Base-by-base conservation (phyloP, 768 basidiomycete genomes). In the Xerocomus brunneocitrinus region DNA sequence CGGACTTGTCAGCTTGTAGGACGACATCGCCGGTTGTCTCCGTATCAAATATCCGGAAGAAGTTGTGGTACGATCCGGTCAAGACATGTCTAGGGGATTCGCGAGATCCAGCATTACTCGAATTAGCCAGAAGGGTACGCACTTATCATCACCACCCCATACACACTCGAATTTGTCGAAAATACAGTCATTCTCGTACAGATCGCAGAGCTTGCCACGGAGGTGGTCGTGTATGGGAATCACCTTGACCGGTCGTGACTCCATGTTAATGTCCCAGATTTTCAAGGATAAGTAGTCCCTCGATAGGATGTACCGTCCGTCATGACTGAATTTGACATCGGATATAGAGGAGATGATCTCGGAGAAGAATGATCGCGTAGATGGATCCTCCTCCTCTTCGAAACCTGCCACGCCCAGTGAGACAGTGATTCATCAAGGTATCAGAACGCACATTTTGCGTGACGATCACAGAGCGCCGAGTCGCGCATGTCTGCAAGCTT, bases 251-350 rank as follows among this genome's bases (percentile, higher is more conserved):
- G 97, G 97, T 62, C 88, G 83, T 58, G 84, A 86, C 73, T 99
- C 97, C 95, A 98, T 98, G 72, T 97, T 97, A 73, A 98, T 82
- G 72, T 99, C 97, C 97, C 97, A 99, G 67, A 99, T 95, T 79
- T 98, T 98, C 63, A 99, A 77, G 50, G 95, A 95, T 32, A 99
- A 77, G 72, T 98, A 99, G 75, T 99, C 97, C 56, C 97, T 84
- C 51, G 94, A 90, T 41, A 99, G 80, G 66, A 98, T 97, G 74
- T 95, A 97, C 57, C 94, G 85, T 5, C 97, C 97, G 66, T 98
- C 97, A 52, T 87, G 87, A 60, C 94, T 97, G 78, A 99, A 99
- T 73, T 98, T 97, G 72, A 99, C 95, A 72, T 99, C 97, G 45
- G 95, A 98, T 66, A 99, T 98, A 32, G 95, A 98, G 1, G 97